A percentile compares a stretch with the other conserved stretches of the same genome.
phyloP scores from a whole-genome alignment of 2,329 filamentous ascomycete species.

The Pseudocercospora fuligena region DNA sequence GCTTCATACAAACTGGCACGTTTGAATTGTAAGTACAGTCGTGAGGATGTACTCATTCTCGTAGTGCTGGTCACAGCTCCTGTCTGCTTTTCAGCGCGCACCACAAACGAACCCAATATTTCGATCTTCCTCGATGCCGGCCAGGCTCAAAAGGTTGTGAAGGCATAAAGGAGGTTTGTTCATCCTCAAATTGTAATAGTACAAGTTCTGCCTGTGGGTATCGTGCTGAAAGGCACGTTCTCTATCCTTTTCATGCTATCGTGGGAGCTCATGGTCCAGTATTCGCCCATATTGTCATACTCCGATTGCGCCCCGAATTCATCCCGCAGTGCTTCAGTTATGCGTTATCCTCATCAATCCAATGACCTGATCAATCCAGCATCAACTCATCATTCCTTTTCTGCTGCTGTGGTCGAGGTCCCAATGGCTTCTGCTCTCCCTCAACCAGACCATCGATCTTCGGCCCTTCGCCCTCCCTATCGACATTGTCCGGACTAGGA shows the following conservation, averaged over 20 bases:
- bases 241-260: neutral
- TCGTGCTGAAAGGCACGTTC: neutral
- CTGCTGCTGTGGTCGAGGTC: neutral
- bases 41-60: too few species aligned
- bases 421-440: neutral
- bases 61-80: too few species aligned
- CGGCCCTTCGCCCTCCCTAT: neutral
- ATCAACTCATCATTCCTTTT: conserved; percentile 5
- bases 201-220: neutral
- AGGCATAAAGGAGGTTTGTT: too few species aligned
- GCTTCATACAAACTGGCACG: too few species aligned
- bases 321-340: too few species aligned
- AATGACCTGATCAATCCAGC: neutral
- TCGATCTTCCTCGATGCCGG: too few species aligned
- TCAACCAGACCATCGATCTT: neutral
- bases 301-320: too few species aligned
- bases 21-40: too few species aligned
- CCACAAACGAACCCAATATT: too few species aligned
- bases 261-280: neutral
- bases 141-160: too few species aligned
- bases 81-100: too few species aligned
- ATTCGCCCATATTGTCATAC: too few species aligned
- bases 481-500: neutral
- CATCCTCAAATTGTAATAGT: neutral
- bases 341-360: neutral